Evolutionary conservation across 495 filamentous ascomycete genomes (phyloP).

Genomic region (Penicillium argentinense): DNA sequence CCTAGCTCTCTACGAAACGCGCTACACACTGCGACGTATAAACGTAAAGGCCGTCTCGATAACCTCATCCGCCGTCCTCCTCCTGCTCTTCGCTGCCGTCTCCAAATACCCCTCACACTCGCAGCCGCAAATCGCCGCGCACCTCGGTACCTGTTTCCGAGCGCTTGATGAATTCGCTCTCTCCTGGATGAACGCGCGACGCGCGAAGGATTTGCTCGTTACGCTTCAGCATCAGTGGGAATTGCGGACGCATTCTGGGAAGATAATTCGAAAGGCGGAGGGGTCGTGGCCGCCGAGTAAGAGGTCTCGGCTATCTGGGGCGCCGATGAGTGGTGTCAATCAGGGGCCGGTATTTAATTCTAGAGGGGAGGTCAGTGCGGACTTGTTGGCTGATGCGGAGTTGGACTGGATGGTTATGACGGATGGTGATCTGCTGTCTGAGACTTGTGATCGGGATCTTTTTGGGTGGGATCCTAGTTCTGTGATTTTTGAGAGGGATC

Average conservation of each 20-base stretch:
- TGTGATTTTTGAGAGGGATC: not conserved
- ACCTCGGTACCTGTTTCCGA: slow-evolving; percentile 36
- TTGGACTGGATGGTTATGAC: slow-evolving; percentile 14
- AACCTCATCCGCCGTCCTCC: slow-evolving; percentile 47
- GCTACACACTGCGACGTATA: slow-evolving; percentile 31
- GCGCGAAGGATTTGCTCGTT: slow-evolving; percentile 16
- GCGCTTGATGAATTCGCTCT: slow-evolving; percentile 35
- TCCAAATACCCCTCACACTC: slow-evolving; percentile 22
- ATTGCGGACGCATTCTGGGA: slow-evolving; percentile 2
- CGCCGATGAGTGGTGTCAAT: too few relatives aligned
- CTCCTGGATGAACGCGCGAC: slow-evolving; percentile 16
- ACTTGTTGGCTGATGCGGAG: not conserved
- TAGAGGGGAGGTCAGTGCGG: not conserved
- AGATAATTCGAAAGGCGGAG: not conserved
- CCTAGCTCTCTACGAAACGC: slow-evolving; percentile 39
- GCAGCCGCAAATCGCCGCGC: not conserved
- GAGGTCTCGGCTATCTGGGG: slow-evolving; percentile 2
- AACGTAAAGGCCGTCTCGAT: slow-evolving; percentile 45
- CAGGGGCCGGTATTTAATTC: not conserved
- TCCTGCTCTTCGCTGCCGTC: slow-evolving; percentile 45
- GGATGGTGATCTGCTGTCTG: slow-evolving; percentile 7
- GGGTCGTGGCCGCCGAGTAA: slow-evolving; percentile 5
- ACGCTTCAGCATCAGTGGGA: slow-evolving; percentile 21
- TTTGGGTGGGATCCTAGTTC: slow-evolving; percentile 8
- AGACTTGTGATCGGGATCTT: slow-evolving; percentile 9